Evolutionary conservation across 768 basidiomycete genomes (phyloP), one percentile per base, ranked within the genome.

Genomic region (Boletus eberwhitei): DNA sequence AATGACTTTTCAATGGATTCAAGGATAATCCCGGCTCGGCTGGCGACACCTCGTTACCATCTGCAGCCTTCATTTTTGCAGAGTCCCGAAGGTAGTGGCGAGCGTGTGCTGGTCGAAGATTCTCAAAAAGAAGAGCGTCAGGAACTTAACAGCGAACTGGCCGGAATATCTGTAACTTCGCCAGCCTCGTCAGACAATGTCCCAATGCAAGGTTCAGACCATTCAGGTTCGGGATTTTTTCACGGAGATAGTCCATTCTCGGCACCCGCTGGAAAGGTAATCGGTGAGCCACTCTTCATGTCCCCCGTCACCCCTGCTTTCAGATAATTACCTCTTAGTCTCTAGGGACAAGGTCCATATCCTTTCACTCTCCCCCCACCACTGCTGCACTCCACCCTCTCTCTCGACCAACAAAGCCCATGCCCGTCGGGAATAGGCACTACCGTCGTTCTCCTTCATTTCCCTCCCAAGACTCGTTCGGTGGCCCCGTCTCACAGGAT

Each of bases 391-490:
- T 31, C 42, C 55, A 34, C 38, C 64, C 50, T 52, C 59, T 57
- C 39, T 58, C 52, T 49, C 57, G 55, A 32, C 53, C 60, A 26
- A 51, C 63, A 50, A 55, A 53, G n/a, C 61, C 66, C 29, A 62
- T 69, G 53, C 68, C 58, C 14, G 51, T 59, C 50, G 59, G 57
- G 14, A 63, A 61, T 19, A 59, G 56, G 24, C 58, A 54, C n/a
- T 60, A 53, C 46, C 64, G 45, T 43, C 68, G 75, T 24, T 75
- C 75, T n/a, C 70, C 69, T 21, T 74, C 75, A 7, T 63, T 62
- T 36, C 65, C 68, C 9, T 84, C 85, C 4, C 77, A 81, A 64
- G 86, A 87, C 65, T 88, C 87, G 2, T 86, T 88, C 55, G 84
- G 77, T 38, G 80, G 76, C 34, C 74, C 75, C 35, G 57, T 76